These are phyloP conservation scores for Trametes sp. DNA, from an alignment of 1,284 basidiomycete species.

Conservation along the genomic window DNA sequence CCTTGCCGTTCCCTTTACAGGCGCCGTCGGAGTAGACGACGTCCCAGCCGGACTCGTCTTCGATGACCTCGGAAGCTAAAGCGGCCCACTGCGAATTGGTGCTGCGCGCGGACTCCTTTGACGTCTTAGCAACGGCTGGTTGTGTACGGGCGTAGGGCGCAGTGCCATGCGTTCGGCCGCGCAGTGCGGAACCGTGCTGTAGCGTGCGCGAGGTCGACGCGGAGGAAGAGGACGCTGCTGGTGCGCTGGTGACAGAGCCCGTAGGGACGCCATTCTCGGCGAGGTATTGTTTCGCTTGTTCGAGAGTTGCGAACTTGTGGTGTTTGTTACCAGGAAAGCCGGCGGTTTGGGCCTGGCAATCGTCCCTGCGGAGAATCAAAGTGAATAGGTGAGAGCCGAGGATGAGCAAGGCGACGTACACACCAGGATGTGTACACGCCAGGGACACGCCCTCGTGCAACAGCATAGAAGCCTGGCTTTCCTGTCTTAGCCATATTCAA, in stretches of 20 bases:
- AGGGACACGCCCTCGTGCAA: conserved; percentile 37
- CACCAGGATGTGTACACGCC: conserved; percentile 41
- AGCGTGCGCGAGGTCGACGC: conserved; percentile 2
- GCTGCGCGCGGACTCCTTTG: neutral
- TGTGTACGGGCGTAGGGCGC: conserved; percentile 18
- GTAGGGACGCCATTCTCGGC: conserved; percentile 14
- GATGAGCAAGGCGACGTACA: conserved; percentile 3
- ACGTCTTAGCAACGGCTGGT: neutral
- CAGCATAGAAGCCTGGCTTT: conserved; percentile 38
- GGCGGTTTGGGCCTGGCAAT: conserved; percentile 65
- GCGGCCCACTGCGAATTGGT: conserved; percentile 20
- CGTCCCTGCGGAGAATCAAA: conserved; percentile 49
- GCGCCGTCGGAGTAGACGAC: conserved; percentile 85
- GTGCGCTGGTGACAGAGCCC: neutral
- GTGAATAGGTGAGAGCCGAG: neutral
- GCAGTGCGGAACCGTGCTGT: neutral
- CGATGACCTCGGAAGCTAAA: conserved; percentile 23
- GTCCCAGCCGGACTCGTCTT: conserved; percentile 43
- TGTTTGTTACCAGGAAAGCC: conserved; percentile 64
- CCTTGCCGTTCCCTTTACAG: conserved; percentile 77
- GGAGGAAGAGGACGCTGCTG: neutral
- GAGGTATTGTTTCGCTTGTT: conserved; percentile 56
- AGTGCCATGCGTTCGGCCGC: neutral
- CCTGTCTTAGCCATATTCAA: conserved; percentile 31
- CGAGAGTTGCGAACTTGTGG: conserved; percentile 64